Conservation (phyloP, 2,329 filamentous ascomycete species). For the Clarireedia monteithiana region DNA sequence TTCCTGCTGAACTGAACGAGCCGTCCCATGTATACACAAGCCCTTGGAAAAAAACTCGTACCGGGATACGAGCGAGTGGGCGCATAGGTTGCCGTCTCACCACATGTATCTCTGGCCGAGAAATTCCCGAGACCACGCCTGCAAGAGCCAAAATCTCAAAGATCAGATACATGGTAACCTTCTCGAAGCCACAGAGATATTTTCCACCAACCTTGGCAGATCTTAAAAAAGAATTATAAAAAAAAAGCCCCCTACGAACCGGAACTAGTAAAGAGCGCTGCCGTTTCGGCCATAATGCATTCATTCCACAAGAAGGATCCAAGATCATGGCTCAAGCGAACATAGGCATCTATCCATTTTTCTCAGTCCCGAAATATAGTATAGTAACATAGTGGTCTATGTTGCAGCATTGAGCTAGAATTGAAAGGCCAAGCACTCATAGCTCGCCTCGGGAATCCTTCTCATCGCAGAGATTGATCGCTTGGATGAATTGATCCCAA, state of each 20-base stretch:
- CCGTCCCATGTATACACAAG: background rate
- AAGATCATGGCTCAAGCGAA: no score
- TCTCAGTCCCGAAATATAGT: background rate
- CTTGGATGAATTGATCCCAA: slow-evolving; percentile 7
- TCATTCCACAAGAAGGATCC: no score
- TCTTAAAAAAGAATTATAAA: no score
- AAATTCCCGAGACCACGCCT: background rate
- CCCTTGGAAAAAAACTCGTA: background rate
- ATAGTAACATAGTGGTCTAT: background rate
- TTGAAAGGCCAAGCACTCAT: background rate
- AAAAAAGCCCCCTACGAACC: no score
- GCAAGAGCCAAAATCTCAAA: background rate
- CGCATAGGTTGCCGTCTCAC: background rate
- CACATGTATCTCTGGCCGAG: background rate
- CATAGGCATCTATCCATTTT: no score
- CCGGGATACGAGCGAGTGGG: background rate
- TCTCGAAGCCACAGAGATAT: no score
- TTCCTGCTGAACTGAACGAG: background rate
- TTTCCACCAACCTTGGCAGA: no score
- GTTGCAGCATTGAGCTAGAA: background rate
- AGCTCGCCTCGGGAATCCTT: background rate
- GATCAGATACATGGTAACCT: background rate
- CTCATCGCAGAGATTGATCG: background rate
- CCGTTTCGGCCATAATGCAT: no score
- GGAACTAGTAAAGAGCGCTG: no score